Conservation (phyloP, 2,329 filamentous ascomycete genomes). For the Arthrinium puccinioides region DNA sequence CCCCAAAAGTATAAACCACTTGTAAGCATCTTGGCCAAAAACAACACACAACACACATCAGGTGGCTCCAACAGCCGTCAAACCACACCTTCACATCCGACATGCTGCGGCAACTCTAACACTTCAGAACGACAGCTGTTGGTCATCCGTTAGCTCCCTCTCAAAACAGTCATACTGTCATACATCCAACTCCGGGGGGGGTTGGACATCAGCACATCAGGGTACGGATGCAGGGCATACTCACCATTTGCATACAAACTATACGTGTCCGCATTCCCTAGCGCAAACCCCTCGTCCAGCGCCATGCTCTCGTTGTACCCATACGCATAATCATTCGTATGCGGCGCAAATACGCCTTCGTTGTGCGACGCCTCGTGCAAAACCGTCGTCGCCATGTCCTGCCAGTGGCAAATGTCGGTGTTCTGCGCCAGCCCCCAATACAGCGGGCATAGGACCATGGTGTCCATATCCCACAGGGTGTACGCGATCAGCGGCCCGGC, state of each 20-base stretch:
- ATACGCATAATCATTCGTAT: constrained; percentile 12
- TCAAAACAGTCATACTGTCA: too few relatives aligned
- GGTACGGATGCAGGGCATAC: too few relatives aligned
- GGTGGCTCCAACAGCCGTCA: too few relatives aligned
- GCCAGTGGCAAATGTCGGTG: constrained; percentile 11
- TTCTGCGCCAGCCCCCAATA: constrained; percentile 12
- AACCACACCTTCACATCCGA: too few relatives aligned
- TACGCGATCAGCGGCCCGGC: constrained; percentile 14
- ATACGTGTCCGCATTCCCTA: constrained; percentile 15
- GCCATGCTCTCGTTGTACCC: constrained; percentile 12
- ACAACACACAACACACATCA: too few relatives aligned
- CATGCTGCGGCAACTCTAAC: too few relatives aligned
- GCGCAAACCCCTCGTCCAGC: constrained; percentile 6
- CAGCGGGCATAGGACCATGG: constrained; percentile 13
- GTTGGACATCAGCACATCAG: too few relatives aligned
- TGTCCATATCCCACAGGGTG: constrained; percentile 9
- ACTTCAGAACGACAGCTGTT: too few relatives aligned
- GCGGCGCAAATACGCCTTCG: constrained; percentile 10
- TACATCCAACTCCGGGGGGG: too few relatives aligned
- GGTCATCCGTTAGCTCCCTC: too few relatives aligned
- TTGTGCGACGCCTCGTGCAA: constrained; percentile 17
- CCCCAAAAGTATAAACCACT: too few relatives aligned
- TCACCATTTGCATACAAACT: constrained; percentile 14
- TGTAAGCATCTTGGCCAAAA: too few relatives aligned
- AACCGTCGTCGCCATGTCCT: constrained; percentile 14